These are phyloP conservation scores for Sarcocystis neurona DNA, from an alignment of 169 alveolate species.

Conservation along the genomic window DNA sequence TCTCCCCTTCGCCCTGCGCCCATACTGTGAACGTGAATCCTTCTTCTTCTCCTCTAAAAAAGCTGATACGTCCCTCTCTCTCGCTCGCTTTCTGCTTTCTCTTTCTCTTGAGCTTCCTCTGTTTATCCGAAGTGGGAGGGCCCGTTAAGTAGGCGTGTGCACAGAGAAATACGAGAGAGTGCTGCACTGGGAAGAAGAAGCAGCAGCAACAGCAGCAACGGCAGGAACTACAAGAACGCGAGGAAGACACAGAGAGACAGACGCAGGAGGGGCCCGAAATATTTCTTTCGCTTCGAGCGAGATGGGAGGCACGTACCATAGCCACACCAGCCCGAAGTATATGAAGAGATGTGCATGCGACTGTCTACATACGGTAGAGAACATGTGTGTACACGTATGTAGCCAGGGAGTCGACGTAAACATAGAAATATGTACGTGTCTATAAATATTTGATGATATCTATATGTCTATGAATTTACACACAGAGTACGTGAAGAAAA, in stretches of 20 bases:
- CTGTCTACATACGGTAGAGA: neutral
- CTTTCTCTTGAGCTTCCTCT: too few species aligned
- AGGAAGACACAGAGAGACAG: neutral
- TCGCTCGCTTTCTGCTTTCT: too few species aligned
- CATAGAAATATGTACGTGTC: neutral
- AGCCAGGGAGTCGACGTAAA: neutral
- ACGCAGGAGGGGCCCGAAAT: neutral
- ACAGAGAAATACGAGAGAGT: too few species aligned
- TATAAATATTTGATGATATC: neutral
- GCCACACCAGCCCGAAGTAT: neutral
- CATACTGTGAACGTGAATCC: too few species aligned
- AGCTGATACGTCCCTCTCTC: too few species aligned
- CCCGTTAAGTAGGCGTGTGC: too few species aligned
- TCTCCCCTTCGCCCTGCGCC: too few species aligned
- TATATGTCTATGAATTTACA: neutral
- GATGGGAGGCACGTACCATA: neutral
- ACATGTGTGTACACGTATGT: neutral
- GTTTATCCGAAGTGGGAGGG: too few species aligned
- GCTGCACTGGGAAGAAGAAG: too few species aligned
- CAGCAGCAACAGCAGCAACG: too few species aligned
- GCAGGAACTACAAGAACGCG: neutral
- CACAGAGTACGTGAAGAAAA: neutral
- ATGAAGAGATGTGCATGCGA: neutral
- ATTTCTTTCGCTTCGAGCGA: neutral
- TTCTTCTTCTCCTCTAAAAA: too few species aligned